Conservation (phyloP, 805 yeast species). For the Wickerhamiella sorbophila region DNA sequence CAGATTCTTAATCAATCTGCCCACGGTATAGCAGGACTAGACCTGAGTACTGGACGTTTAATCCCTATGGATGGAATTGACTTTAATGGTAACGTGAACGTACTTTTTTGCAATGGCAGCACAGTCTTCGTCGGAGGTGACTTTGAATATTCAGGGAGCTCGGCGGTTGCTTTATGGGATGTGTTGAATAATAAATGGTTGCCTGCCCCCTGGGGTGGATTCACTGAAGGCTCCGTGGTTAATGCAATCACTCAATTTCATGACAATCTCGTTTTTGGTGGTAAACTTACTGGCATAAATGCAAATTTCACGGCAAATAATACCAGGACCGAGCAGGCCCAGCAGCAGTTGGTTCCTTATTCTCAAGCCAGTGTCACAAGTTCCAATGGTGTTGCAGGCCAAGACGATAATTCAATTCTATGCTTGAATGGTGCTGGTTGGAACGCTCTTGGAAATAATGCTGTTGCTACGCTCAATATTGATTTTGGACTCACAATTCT, state of each 20-base stretch:
- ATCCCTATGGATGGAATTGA: conserved; percentile 6
- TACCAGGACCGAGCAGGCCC: conserved; percentile 26
- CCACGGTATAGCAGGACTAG: conserved; percentile 9
- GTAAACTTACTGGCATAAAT: conserved; percentile 53
- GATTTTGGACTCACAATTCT: conserved; percentile 23
- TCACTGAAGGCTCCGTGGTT: conserved; percentile 43
- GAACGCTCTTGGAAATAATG: conserved; percentile 11
- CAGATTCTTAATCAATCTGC: conserved; percentile 6
- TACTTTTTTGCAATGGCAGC: conserved; percentile 37
- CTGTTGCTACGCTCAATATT: conserved; percentile 10
- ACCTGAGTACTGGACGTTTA: conserved; percentile 7
- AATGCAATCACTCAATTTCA: conserved; percentile 42
- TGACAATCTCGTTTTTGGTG: conserved; percentile 59
- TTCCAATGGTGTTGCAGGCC: not conserved
- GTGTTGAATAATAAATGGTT: conserved; percentile 28
- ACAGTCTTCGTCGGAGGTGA: conserved; percentile 71
- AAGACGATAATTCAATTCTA: conserved; percentile 25
- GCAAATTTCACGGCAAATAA: conserved; percentile 17
- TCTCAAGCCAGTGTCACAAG: conserved; percentile 15
- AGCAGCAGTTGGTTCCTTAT: conserved; percentile 16
- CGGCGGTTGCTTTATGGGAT: conserved; percentile 56
- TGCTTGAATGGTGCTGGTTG: conserved; percentile 37
- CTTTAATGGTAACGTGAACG: conserved; percentile 19
- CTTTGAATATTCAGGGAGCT: conserved; percentile 37
- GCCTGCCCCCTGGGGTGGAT: conserved; percentile 61